Base-by-base conservation (phyloP, 768 basidiomycete species). In the Auriscalpium orientale region DNA sequence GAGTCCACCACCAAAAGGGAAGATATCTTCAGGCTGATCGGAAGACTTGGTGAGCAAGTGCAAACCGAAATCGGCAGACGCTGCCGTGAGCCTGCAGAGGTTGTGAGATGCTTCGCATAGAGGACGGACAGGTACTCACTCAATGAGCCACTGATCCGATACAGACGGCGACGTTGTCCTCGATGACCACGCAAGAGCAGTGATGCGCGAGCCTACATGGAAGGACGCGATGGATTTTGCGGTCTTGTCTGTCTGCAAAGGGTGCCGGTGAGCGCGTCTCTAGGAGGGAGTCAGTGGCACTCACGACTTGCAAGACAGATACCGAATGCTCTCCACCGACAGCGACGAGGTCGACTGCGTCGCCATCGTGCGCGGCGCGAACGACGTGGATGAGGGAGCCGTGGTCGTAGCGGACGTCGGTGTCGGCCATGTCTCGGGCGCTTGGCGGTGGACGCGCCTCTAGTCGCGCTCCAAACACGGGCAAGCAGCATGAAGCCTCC, bases 181-280 rank as follows among this genome's bases (percentile, higher is more conserved):
- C 43, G 87, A 76, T 2, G 90, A 91, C 85, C 88, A 92, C 3
- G 90, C 87, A 13, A 92, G 68, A 5, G 91, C 80, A 3, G 87
- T 89, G 45, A 88, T 76, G 50, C 81, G 77, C 10, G 77, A 74
- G 18, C 90, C 89, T 45, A 91, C 70, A 70, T 88, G 79, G 64
- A 91, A 91, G 18, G 82, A 82, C 46, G 88, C 88, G 62, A 92
- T 62, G 37, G 71, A 72, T 56, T 72, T 73, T 64, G 70, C 77
- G 16, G 74, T 70, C 0, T 76, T 62, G 38, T 65, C 56, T 68
- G 62, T 74, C 70, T 62, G 68, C 71, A 78, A 81, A 64, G 54
- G 58, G 35, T 47, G 8, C 61, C 34, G 58, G 64, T 59, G 53
- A 53, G 54, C 48, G 52, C 47, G 43, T 33, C 53, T n/a, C 48